phyloP scores from a whole-genome alignment of 164 flowering plant genomes.

The Stephania cephalantha region DNA sequence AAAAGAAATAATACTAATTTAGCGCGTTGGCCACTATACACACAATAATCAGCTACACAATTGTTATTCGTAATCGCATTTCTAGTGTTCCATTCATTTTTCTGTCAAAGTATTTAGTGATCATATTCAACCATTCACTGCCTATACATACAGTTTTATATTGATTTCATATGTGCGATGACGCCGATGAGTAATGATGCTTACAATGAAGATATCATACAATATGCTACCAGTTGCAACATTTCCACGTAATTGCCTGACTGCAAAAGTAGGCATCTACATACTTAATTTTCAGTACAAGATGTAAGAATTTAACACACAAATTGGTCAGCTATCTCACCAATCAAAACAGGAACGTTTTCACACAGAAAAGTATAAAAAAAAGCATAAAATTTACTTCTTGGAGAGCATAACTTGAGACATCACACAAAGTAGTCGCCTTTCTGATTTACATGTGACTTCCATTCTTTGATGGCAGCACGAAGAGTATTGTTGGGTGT shows the following conservation, averaged over 20 bases:
- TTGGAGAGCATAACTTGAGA: background rate
- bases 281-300: background rate
- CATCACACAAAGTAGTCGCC: background rate
- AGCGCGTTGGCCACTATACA: too few species aligned
- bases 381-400: background rate
- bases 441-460: conserved; percentile 11
- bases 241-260: background rate
- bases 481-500: conserved; percentile 58
- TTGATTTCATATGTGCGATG: background rate
- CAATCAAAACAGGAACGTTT: background rate
- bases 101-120: background rate
- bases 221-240: background rate
- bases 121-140: background rate
- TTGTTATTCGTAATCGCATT: too few species aligned
- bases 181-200: background rate
- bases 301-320: background rate
- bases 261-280: background rate
- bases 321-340: background rate
- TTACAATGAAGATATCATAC: background rate
- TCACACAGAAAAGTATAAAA: background rate
- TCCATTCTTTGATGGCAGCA: conserved; percentile 66
- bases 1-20: too few species aligned
- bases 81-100: too few species aligned
- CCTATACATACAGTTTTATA: background rate
- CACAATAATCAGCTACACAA: too few species aligned